These are phyloP conservation scores for Microbotryomycetes sp. DNA, from an alignment of 1,284 basidiomycete species.

Conservation along the genomic window DNA sequence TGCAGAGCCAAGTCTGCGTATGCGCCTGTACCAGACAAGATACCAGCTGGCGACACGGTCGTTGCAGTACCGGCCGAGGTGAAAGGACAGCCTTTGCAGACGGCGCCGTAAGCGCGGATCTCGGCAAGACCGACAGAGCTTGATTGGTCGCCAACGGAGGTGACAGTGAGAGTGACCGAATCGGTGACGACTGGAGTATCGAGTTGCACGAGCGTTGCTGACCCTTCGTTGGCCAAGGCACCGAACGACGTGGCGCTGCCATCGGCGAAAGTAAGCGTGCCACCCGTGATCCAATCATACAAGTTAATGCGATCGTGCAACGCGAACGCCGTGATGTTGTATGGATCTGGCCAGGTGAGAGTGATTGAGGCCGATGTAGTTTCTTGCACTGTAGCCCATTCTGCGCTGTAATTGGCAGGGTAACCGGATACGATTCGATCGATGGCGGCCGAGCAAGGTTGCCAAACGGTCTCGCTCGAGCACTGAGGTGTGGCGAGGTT, in stretches of 20 bases:
- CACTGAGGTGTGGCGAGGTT: conserved; percentile 17
- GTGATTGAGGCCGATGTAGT: conserved; percentile 12
- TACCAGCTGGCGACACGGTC: conserved; percentile 9
- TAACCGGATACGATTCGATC: conserved; percentile 26
- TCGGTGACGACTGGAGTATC: conserved; percentile 12
- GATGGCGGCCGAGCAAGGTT: conserved; percentile 21
- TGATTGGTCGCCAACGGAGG: conserved; percentile 6
- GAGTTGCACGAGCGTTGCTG: conserved; percentile 23
- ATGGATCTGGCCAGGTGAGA: conserved; percentile 21
- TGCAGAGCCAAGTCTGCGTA: conserved; percentile 12
- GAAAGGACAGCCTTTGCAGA: conserved; percentile 12
- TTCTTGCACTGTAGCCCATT: conserved; percentile 23
- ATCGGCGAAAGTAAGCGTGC: conserved; percentile 21
- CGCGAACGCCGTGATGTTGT: conserved; percentile 10
- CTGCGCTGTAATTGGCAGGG: conserved; percentile 30
- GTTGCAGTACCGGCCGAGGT: conserved; percentile 1
- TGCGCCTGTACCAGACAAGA: background rate
- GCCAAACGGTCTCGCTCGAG: conserved; percentile 9
- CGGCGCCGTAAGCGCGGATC: conserved; percentile 25
- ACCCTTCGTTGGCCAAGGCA: conserved; percentile 26
- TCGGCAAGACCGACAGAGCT: conserved; percentile 29
- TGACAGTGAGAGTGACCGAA: conserved; percentile 24
- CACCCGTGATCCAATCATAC: conserved; percentile 28
- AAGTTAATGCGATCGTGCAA: conserved; percentile 25
- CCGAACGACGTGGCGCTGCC: conserved; percentile 12